These are phyloP conservation scores for Trichophyton rubrum DNA, from an alignment of 2,329 filamentous ascomycete genomes.

Conservation along the genomic window DNA sequence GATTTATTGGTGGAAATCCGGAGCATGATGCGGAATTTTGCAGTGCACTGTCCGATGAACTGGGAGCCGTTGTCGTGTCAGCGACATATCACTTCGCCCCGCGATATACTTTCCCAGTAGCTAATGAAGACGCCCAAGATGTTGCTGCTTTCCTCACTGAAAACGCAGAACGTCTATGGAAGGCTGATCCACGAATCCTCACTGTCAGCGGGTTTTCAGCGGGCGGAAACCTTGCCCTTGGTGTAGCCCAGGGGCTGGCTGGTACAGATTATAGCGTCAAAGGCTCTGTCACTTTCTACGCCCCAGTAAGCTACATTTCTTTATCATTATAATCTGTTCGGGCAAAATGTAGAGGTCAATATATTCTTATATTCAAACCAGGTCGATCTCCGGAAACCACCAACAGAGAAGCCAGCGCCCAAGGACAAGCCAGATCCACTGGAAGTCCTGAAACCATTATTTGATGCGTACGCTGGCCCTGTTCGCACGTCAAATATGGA, in stretches of 20 bases:
- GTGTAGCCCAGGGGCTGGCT: conserved; percentile 18
- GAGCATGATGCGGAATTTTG: conserved; percentile 29
- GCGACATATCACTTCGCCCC: conserved; percentile 34
- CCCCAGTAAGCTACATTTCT: conserved; percentile 14
- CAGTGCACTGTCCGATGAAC: conserved; percentile 21
- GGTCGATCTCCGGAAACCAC: conserved; percentile 30
- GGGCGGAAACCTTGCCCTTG: conserved; percentile 35
- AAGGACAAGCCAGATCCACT: conserved; percentile 26
- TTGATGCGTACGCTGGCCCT: conserved; percentile 34
- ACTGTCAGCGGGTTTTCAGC: conserved; percentile 36
- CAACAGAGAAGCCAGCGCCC: conserved; percentile 31
- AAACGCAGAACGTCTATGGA: conserved; percentile 27
- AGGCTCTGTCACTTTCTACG: conserved; percentile 32
- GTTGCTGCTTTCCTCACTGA: conserved; percentile 30
- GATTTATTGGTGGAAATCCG: conserved; percentile 34
- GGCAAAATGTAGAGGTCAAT: not conserved
- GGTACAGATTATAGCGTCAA: conserved; percentile 21
- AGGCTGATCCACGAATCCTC: conserved; percentile 30
- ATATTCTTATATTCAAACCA: conserved; percentile 6
- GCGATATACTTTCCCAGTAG: conserved; percentile 30
- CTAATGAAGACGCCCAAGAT: conserved; percentile 34
- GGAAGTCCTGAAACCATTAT: conserved; percentile 30
- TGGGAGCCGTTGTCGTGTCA: conserved; percentile 31
- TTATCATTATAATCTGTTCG: too few relatives aligned
- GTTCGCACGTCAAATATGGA: conserved; percentile 14